These are phyloP conservation scores for Naganishia liquefaciens DNA, from an alignment of 1,284 basidiomycete genomes.

Conservation along the genomic window DNA sequence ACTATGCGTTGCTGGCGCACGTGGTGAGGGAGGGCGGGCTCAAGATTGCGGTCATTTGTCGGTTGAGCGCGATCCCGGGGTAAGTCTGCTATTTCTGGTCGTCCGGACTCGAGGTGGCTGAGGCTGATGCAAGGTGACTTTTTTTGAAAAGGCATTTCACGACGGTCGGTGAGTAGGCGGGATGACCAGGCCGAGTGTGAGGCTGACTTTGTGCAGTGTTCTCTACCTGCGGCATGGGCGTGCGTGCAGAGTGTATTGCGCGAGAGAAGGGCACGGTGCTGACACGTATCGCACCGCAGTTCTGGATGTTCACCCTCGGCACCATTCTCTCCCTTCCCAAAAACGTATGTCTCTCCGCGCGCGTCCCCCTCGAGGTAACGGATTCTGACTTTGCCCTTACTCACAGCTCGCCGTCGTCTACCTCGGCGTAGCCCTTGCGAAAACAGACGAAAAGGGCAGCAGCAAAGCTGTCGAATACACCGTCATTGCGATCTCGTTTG, in stretches of 20 bases:
- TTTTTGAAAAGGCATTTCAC: conserved; percentile 1
- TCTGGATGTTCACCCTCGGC: conserved; percentile 69
- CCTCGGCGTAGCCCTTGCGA: conserved; percentile 64
- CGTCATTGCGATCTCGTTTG: conserved; percentile 64
- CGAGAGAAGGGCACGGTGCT: conserved; percentile 76
- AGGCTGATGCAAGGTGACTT: neutral
- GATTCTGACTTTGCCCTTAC: neutral
- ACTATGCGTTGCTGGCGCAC: conserved; percentile 73
- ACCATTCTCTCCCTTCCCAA: conserved; percentile 76
- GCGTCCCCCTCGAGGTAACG: neutral
- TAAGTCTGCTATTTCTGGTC: conserved; percentile 38
- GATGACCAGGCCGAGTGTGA: no score
- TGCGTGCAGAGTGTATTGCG: conserved; percentile 45
- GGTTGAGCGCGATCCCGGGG: conserved; percentile 78
- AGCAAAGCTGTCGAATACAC: conserved; percentile 65
- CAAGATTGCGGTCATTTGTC: conserved; percentile 69
- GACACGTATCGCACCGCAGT: conserved; percentile 61
- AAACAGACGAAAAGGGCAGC: conserved; percentile 48
- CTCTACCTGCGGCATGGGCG: conserved; percentile 35
- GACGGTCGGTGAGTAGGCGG: neutral
- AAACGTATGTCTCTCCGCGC: conserved; percentile 43
- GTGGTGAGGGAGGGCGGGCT: conserved; percentile 79
- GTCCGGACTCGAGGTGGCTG: neutral
- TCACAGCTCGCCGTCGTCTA: conserved; percentile 69
- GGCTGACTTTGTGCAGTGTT: neutral